These are phyloP conservation scores for Cardamine resedifolia DNA, from an alignment of 345 rosid genomes.

Conservation along the genomic window DNA sequence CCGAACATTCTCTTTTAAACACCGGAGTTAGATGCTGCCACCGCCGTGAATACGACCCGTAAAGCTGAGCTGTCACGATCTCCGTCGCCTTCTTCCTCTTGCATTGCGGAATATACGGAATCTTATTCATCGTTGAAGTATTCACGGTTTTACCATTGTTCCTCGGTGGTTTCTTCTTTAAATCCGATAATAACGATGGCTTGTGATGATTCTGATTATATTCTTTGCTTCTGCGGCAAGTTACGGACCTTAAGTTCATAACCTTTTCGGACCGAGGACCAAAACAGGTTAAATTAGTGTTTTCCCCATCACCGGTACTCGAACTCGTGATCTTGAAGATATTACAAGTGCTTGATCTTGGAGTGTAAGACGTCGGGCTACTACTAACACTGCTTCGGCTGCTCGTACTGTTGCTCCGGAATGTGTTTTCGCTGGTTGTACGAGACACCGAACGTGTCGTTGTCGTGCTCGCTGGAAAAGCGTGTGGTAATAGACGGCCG, in stretches of 20 bases:
- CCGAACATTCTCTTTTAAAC: constrained; percentile 54
- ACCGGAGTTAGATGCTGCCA: constrained; percentile 73
- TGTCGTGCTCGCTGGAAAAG: constrained; percentile 44
- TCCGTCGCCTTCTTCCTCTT: constrained; percentile 44
- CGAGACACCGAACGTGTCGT: constrained; percentile 43
- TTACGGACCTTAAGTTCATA: background rate
- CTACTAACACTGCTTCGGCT: constrained; percentile 71
- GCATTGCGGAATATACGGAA: constrained; percentile 41
- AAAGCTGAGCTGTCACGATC: constrained; percentile 55
- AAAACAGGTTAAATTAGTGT: constrained; percentile 27
- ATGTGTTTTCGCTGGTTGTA: constrained; percentile 59
- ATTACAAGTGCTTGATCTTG: constrained; percentile 58
- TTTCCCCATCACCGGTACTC: constrained; percentile 5
- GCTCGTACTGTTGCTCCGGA: constrained; percentile 63
- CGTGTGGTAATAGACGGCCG: constrained; percentile 76
- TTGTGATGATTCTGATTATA: background rate
- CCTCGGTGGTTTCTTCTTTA: constrained; percentile 17
- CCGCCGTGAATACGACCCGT: constrained; percentile 54
- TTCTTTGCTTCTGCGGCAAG: background rate
- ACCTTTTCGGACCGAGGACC: constrained; percentile 17
- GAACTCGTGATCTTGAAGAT: constrained; percentile 25
- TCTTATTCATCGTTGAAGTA: background rate
- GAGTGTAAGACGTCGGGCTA: constrained; percentile 45
- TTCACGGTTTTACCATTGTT: constrained; percentile 7
- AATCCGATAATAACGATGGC: background rate